Base-by-base conservation (phyloP, 495 filamentous ascomycete genomes). In the Aspergillus hancockii region DNA sequence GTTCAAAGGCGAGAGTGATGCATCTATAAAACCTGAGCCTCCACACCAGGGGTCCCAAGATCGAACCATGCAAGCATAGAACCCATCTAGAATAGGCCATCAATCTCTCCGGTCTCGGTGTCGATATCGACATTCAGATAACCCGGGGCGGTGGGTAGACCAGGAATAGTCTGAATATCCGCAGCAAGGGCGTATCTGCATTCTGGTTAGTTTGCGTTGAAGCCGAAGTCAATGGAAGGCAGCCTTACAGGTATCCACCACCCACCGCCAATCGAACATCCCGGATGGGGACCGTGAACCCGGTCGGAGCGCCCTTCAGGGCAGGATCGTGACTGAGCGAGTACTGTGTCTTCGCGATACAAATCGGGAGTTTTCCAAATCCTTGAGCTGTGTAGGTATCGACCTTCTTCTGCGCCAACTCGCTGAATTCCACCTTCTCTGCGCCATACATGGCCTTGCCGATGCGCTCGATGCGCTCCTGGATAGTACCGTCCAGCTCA, bases 331-430 rank as follows among this genome's bases (percentile, higher is more conserved):
- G 94, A 69, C 89, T 93, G 61, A 98, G 85, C 22, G 90, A 95
- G 75, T 98, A 98, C 74, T 98, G 94, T 41, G 94, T 97, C 85
- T 98, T 98, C 58, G 93, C 93, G 59, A 97, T 87, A 75, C 93
- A 98, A 71, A 97, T 96, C 3, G 94, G 94, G 59, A 98, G 81
- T 66, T 95, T 91, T 10, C 87, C 85, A 67, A 95, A 94, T 40
- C 93, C 94, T 74, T 98, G 94, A 70, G 88, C 85, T 16, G 87
- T 91, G 79, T 98, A 98, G 22, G 86, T 91, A 67, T 97, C 92
- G 61, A 97, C 88, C 83, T 98, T 97, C 78, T 91, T 90, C 79
- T 94, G 92, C 0, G 94, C 93, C 46, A 92, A 81, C 67, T 97
- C 92, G 72, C 88, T 92, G 77, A 98, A 95, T 75, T 96, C 92